Conservation (phyloP, 495 filamentous ascomycete genomes). For the Hyaloscypha finlandica region DNA sequence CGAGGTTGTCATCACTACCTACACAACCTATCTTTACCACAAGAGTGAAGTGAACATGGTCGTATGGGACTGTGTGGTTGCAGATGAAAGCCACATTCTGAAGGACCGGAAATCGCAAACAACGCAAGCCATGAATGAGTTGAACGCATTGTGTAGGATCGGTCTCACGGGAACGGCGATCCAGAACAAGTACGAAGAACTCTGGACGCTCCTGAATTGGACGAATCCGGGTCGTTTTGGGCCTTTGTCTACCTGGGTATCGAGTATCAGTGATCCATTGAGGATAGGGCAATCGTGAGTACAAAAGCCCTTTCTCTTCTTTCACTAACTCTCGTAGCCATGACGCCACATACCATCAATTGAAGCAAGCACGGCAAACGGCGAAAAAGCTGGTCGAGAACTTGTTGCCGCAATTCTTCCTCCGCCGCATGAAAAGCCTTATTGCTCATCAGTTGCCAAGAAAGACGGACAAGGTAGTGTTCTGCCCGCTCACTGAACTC, state of each 20-base stretch:
- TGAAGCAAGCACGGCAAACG: slow-evolving; percentile 78
- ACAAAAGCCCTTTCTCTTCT: neutral
- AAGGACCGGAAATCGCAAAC: slow-evolving; percentile 78
- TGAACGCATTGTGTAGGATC: slow-evolving; percentile 92
- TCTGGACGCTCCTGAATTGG: slow-evolving; percentile 98
- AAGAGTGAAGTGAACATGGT: slow-evolving; percentile 78
- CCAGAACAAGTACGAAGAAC: slow-evolving; percentile 96
- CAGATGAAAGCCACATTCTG: slow-evolving; percentile 92
- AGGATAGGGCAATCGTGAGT: slow-evolving; percentile 73
- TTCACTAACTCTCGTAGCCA: slow-evolving; percentile 48
- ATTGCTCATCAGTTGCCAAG: slow-evolving; percentile 96
- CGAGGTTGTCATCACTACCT: slow-evolving; percentile 94
- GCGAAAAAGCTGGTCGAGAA: slow-evolving; percentile 86
- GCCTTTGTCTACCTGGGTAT: slow-evolving; percentile 74
- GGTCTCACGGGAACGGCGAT: slow-evolving; percentile 96
- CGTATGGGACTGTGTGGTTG: slow-evolving; percentile 95
- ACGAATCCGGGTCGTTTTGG: slow-evolving; percentile 89
- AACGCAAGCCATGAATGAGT: slow-evolving; percentile 84
- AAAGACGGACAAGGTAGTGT: slow-evolving; percentile 92
- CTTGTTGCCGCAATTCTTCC: slow-evolving; percentile 87
- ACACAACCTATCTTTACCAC: slow-evolving; percentile 79
- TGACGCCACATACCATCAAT: slow-evolving; percentile 82
- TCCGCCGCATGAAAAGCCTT: slow-evolving; percentile 89
- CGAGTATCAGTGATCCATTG: slow-evolving; percentile 74
- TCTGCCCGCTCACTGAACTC: slow-evolving; percentile 77